Percentiles rank a stretch among this genome's conserved stretches.
These are phyloP conservation scores for Nothomitra cinnamomea DNA, from an alignment of 2,329 filamentous ascomycete species.

Conservation along the genomic window DNA sequence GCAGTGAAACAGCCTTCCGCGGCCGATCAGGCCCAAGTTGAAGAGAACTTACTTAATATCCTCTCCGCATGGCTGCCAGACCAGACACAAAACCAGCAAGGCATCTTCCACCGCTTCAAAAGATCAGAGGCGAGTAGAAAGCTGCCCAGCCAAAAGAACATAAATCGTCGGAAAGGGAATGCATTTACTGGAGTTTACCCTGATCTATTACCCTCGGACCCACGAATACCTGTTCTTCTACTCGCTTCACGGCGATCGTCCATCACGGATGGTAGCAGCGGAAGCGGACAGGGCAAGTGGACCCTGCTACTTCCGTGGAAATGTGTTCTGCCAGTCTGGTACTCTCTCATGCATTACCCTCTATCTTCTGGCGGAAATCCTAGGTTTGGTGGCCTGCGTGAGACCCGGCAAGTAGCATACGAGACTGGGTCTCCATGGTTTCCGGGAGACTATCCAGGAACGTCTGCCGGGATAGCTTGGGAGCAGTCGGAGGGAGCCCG, in stretches of 20 bases:
- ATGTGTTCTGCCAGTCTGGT: conserved; percentile 74
- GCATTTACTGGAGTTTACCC: conserved; percentile 46
- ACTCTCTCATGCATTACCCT: conserved; percentile 66
- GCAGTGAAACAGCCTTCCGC: conserved; percentile 27
- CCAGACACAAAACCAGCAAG: conserved; percentile 25
- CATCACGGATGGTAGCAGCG: conserved; percentile 17
- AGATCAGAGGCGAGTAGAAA: conserved; percentile 48
- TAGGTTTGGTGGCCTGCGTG: conserved; percentile 64
- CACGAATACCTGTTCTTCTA: conserved; percentile 60
- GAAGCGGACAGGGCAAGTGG: conserved; percentile 51
- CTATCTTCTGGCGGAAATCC: conserved; percentile 66
- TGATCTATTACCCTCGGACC: conserved; percentile 41
- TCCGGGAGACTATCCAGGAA: conserved; percentile 68
- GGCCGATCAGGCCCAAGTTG: conserved; percentile 17
- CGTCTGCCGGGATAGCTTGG: conserved; percentile 63
- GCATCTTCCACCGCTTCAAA: conserved; percentile 50
- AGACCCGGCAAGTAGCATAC: conserved; percentile 65
- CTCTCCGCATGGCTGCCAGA: conserved; percentile 55
- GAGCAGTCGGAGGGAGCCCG: conserved; percentile 46
- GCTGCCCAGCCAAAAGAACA: conserved; percentile 57
- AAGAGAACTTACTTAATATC: conserved; percentile 34
- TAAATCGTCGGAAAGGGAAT: conserved; percentile 58
- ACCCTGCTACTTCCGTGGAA: conserved; percentile 80
- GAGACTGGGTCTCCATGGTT: conserved; percentile 70
- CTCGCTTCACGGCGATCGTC: conserved; percentile 37